Conservation (phyloP, 345 rosid genomes). For the Triadica sebifera region DNA sequence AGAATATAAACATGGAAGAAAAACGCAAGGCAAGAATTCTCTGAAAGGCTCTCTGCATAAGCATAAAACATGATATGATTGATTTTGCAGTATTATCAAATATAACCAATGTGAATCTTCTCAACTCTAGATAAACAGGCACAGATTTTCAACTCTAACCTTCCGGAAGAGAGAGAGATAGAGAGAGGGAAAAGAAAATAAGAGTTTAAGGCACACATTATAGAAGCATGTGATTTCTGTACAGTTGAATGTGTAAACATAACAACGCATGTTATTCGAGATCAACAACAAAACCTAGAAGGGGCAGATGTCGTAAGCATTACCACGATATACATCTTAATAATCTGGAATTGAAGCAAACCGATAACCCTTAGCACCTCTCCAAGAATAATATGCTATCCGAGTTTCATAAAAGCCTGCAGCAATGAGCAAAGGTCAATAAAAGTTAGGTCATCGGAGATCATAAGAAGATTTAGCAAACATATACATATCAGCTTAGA, state of each 20-base stretch:
- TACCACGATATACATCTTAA: slow-evolving; percentile 22
- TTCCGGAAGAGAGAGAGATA: neutral
- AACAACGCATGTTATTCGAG: too few relatives aligned
- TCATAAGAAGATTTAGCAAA: neutral
- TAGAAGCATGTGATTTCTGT: neutral
- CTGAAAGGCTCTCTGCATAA: too few relatives aligned
- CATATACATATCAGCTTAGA: too few relatives aligned
- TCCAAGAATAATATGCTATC: slow-evolving; percentile 88
- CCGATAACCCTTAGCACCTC: slow-evolving; percentile 77
- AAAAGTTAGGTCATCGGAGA: neutral
- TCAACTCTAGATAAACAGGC: neutral
- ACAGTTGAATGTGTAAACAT: neutral
- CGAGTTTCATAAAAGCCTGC: slow-evolving; percentile 89
- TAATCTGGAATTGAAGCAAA: slow-evolving; percentile 80
- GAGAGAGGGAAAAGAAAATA: neutral
- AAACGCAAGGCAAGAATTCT: too few relatives aligned
- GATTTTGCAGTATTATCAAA: too few relatives aligned
- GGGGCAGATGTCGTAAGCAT: neutral
- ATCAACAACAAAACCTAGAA: neutral
- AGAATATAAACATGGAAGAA: too few relatives aligned
- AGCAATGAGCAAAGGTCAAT: slow-evolving; percentile 6
- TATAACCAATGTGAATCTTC: neutral
- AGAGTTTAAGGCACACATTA: neutral
- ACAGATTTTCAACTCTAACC: neutral
- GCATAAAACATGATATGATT: too few relatives aligned